Conservation (phyloP, 78 protist species). For the Capsaspora owczarzaki region DNA sequence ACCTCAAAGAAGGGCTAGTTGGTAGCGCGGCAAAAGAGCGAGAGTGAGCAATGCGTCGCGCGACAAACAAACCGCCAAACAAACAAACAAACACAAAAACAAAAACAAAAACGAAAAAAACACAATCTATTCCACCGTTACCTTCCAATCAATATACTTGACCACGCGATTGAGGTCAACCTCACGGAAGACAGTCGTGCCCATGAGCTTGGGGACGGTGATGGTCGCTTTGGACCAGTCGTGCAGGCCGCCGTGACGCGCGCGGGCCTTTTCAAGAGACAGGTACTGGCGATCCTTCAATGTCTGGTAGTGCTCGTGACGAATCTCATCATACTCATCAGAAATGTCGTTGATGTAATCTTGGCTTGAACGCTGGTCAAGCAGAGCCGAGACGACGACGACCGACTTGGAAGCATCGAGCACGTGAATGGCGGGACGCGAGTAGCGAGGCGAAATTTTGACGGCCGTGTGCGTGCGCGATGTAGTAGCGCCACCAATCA, state of each 20-base stretch:
- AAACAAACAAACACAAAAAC: no score
- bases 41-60: slow-evolving; percentile 31
- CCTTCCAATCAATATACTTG: slow-evolving; percentile 94
- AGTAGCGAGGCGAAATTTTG: slow-evolving; percentile 82
- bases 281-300: slow-evolving; percentile 72
- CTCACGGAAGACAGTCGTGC: slow-evolving; percentile 25
- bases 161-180: slow-evolving; percentile 43
- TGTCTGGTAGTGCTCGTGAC: slow-evolving; percentile 66
- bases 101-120: no score
- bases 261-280: slow-evolving; percentile 74
- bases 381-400: slow-evolving; percentile 56
- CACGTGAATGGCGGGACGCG: slow-evolving; percentile 74
- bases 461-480: slow-evolving; percentile 95
- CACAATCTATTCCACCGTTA: no score
- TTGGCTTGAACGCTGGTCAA: slow-evolving; percentile 42
- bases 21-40: not conserved
- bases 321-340: not conserved
- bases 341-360: slow-evolving; percentile 60
- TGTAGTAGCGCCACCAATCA: slow-evolving; percentile 99
- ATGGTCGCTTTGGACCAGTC: no score
- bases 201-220: not conserved
- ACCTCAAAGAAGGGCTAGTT: slow-evolving; percentile 65
- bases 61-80: no score
- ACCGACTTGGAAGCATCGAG: slow-evolving; percentile 92
- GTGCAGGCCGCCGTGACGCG: no score